These are phyloP conservation scores for Fraxinus velutina DNA, from an alignment of 305 asterid species.

Conservation along the genomic window DNA sequence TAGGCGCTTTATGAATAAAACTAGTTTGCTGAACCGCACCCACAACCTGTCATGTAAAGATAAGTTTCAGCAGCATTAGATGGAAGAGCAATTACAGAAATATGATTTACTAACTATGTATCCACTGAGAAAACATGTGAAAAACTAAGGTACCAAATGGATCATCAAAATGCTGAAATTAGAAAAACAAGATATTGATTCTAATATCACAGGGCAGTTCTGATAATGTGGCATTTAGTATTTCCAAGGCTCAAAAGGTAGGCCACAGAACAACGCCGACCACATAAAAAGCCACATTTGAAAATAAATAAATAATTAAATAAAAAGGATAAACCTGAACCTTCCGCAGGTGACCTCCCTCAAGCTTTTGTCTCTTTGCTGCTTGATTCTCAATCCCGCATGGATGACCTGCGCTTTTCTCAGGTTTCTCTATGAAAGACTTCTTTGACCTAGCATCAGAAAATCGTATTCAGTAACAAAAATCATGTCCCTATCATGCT, in stretches of 20 bases:
- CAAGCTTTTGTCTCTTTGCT: slow-evolving; percentile 94
- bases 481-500: slow-evolving; percentile 8
- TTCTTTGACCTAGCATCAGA: slow-evolving; percentile 47
- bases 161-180: background rate
- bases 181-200: background rate
- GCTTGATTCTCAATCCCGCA: slow-evolving; percentile 73
- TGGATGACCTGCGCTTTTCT: slow-evolving; percentile 41
- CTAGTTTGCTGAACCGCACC: slow-evolving; percentile 57
- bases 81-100: background rate
- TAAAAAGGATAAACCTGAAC: slow-evolving; percentile 28
- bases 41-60: slow-evolving; percentile 49
- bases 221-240: background rate
- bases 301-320: background rate
- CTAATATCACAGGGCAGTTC: background rate
- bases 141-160: background rate
- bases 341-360: slow-evolving; percentile 80
- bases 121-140: background rate
- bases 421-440: slow-evolving; percentile 39
- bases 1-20: slow-evolving; percentile 73
- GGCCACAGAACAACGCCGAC: background rate
- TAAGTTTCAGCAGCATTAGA: slow-evolving; percentile 16
- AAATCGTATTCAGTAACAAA: slow-evolving; percentile 15
- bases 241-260: background rate
- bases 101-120: background rate
- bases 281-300: background rate